Conservation (phyloP, 805 yeast genomes). For the Barnettozyma sp. region DNA sequence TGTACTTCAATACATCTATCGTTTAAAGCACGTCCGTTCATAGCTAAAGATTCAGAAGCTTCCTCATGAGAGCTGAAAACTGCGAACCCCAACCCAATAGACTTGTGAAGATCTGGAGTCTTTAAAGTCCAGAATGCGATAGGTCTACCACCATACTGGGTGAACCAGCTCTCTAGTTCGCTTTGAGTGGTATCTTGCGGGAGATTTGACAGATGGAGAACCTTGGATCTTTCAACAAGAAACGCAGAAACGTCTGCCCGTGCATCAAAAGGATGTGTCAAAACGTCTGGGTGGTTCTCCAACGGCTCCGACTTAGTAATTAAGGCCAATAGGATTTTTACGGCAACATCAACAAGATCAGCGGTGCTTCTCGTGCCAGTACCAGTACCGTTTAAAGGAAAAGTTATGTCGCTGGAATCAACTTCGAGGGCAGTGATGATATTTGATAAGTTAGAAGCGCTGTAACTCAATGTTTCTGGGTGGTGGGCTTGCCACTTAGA, state of each 20-base stretch:
- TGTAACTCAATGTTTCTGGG: constrained; percentile 38
- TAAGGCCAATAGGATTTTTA: constrained; percentile 40
- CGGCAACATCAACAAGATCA: constrained; percentile 39
- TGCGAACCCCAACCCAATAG: constrained; percentile 70
- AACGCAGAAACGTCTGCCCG: constrained; percentile 67
- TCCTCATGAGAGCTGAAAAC: constrained; percentile 81
- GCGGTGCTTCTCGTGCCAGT: constrained; percentile 34
- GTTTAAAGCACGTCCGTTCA: constrained; percentile 72
- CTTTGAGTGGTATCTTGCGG: constrained; percentile 85
- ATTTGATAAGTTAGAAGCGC: constrained; percentile 25
- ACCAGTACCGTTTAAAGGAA: constrained; percentile 13
- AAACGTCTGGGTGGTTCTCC: constrained; percentile 46
- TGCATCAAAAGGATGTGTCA: constrained; percentile 71
- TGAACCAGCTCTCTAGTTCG: constrained; percentile 87
- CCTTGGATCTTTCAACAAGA: constrained; percentile 63
- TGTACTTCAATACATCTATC: constrained; percentile 79
- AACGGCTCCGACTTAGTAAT: constrained; percentile 39
- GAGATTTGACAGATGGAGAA: constrained; percentile 72
- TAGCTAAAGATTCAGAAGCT: constrained; percentile 66
- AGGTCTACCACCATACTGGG: constrained; percentile 80
- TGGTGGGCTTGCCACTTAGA: constrained; percentile 61
- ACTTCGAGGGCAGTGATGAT: constrained; percentile 27
- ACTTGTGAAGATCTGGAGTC: constrained; percentile 46
- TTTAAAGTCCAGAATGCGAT: constrained; percentile 85
- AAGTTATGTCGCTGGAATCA: constrained; percentile 17